Conservation (phyloP, 139 green algal species). For the Diplosphaera chodatii region DNA sequence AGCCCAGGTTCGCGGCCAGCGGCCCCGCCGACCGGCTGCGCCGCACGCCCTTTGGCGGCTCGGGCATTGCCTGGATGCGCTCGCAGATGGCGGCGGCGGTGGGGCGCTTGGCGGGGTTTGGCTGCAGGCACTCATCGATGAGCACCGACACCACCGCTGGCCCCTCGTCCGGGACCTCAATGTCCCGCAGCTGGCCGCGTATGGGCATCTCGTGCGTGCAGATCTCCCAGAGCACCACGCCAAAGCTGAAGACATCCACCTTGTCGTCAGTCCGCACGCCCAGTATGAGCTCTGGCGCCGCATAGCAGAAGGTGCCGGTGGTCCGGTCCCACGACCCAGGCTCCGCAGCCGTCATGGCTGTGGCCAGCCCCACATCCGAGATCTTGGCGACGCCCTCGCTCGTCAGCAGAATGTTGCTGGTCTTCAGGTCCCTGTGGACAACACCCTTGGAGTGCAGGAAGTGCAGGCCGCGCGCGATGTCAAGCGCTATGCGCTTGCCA, state of each 20-base stretch:
- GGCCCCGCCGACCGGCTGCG: too few species aligned
- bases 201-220: background rate
- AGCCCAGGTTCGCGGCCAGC: background rate
- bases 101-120: background rate
- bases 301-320: slow-evolving; percentile 3
- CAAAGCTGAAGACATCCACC: slow-evolving; percentile 34
- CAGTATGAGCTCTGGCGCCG: slow-evolving; percentile 29
- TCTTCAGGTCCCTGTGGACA: slow-evolving; percentile 29
- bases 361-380: background rate
- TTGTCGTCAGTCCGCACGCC: slow-evolving; percentile 18
- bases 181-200: background rate
- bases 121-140: background rate
- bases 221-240: slow-evolving; percentile 20
- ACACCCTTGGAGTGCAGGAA: background rate
- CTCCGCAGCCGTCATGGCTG: background rate
- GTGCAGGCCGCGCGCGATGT: background rate
- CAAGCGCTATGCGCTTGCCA: background rate
- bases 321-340: background rate
- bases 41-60: too few species aligned
- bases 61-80: too few species aligned
- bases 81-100: background rate
- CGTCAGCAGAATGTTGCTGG: slow-evolving; percentile 32
- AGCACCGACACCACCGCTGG: background rate
- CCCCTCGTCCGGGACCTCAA: background rate
- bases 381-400: slow-evolving; percentile 6